Percentiles rank a stretch among this genome's conserved stretches.
phyloP scores from a whole-genome alignment of 768 basidiomycete species.

The Saitozyma podzolica region DNA sequence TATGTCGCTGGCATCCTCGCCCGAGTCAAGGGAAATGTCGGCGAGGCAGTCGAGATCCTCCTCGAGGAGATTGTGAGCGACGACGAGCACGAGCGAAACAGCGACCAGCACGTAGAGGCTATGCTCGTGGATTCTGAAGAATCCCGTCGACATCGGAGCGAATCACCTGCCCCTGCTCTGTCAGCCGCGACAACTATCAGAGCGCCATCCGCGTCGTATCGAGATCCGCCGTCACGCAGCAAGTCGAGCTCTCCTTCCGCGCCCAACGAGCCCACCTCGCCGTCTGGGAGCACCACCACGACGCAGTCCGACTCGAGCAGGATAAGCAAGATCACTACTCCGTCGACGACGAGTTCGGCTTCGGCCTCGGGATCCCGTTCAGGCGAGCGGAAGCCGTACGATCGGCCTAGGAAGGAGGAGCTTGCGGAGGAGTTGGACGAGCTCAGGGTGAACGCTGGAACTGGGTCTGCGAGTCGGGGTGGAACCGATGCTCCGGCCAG shows the following conservation, averaged over 20 bases:
- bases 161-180: background rate
- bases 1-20: slow-evolving; percentile 18
- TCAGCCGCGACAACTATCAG: background rate
- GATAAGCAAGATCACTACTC: background rate
- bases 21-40: slow-evolving; percentile 31
- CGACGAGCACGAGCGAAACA: slow-evolving; percentile 27
- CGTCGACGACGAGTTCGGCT: slow-evolving; percentile 4
- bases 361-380: background rate
- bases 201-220: background rate
- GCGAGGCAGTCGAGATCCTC: slow-evolving; percentile 38
- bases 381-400: slow-evolving; percentile 6
- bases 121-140: slow-evolving; percentile 17
- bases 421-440: slow-evolving; percentile 10
- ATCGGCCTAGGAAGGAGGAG: slow-evolving; percentile 11
- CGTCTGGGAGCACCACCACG: slow-evolving; percentile 7
- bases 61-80: slow-evolving; percentile 25
- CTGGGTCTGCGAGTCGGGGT: background rate
- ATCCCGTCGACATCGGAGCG: background rate
- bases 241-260: background rate
- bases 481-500: background rate
- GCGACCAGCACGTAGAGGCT: slow-evolving; percentile 44
- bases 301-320: background rate
- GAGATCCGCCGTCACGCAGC: background rate
- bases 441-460: slow-evolving; percentile 1
- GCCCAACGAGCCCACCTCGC: background rate